Evolutionary conservation across 2,329 filamentous ascomycete species (phyloP).

Genomic region (Ceratocystis variospora): DNA sequence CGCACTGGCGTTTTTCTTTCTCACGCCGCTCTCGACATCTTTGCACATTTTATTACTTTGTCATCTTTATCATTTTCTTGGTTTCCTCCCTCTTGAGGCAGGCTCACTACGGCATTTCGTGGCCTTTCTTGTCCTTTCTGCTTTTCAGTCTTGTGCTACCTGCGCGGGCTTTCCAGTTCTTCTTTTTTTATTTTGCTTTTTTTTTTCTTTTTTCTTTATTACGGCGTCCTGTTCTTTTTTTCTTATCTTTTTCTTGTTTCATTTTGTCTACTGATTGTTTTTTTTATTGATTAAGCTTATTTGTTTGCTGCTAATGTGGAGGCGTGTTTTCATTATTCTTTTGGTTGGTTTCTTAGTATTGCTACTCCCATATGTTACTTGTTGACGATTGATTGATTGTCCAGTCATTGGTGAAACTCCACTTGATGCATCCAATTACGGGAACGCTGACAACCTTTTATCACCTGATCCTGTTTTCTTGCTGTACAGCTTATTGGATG

Average conservation of each 20-base stretch:
- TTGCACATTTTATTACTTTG: conserved; percentile 25
- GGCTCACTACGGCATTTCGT: not conserved
- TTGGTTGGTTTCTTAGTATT: not conserved
- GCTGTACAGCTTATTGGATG: not conserved
- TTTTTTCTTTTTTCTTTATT: not conserved
- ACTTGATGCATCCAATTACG: not conserved
- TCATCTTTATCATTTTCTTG: conserved; percentile 20
- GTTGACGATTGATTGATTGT: conserved; percentile 2
- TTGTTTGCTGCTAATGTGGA: conserved; percentile 4
- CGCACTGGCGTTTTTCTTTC: conserved; percentile 15
- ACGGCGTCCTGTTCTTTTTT: conserved; percentile 20
- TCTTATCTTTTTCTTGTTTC: conserved; percentile 20
- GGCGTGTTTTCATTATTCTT: conserved; percentile 4
- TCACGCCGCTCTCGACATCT: not conserved
- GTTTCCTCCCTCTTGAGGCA: not conserved
- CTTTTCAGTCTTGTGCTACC: conserved; percentile 15
- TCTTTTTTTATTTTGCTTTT: conserved; percentile 21
- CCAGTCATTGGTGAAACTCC: not conserved
- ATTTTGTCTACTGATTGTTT: conserved; percentile 2
- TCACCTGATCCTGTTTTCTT: not conserved
- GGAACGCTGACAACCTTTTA: not conserved
- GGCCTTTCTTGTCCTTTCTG: conserved; percentile 8
- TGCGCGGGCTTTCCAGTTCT: conserved; percentile 17
- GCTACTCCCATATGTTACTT: conserved; percentile 5
- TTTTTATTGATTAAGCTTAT: conserved; percentile 14